A percentile compares a stretch with the other conserved stretches of the same genome.
phyloP scores from a whole-genome alignment of 2,329 filamentous ascomycete genomes.

The Pestalotiopsis sp. region DNA sequence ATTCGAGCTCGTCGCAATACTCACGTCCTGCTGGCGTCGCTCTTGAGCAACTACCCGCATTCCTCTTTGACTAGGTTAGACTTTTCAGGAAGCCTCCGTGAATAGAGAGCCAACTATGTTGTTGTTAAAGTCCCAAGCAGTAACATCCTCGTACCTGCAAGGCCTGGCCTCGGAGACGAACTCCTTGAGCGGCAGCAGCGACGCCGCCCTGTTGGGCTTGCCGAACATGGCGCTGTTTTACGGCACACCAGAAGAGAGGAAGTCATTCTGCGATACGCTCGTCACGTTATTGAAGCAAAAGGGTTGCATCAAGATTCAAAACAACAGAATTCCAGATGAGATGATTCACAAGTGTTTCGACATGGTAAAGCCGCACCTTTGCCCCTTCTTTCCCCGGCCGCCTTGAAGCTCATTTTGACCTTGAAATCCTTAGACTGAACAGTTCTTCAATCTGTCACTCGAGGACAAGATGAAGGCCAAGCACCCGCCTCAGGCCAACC shows the following conservation, averaged over 20 bases:
- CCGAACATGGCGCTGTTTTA: not conserved
- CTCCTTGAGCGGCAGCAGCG: constrained; percentile 5
- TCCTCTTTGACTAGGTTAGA: not conserved
- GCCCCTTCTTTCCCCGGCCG: not conserved
- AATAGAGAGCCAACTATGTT: not conserved
- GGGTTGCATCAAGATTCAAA: not conserved
- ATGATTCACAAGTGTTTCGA: not conserved
- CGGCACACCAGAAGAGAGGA: not conserved
- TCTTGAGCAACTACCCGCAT: not conserved
- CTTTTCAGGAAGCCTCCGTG: not conserved
- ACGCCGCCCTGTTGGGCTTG: constrained; percentile 4
- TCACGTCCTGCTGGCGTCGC: too few relatives aligned
- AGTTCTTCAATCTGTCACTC: constrained; percentile 2
- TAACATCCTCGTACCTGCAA: constrained; percentile 2
- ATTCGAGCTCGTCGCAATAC: too few relatives aligned
- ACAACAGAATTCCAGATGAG: not conserved
- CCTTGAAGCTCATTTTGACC: not conserved
- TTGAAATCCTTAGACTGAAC: not conserved
- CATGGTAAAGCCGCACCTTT: not conserved
- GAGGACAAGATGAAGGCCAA: constrained; percentile 2
- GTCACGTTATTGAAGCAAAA: not conserved
- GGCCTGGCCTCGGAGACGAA: constrained; percentile 1
- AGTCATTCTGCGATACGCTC: not conserved
- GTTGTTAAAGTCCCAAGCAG: constrained; percentile 3
- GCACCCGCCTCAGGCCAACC: not conserved